Evolutionary conservation across 2,329 filamentous ascomycete genomes (phyloP).

Genomic region (Cercospora sp.): DNA sequence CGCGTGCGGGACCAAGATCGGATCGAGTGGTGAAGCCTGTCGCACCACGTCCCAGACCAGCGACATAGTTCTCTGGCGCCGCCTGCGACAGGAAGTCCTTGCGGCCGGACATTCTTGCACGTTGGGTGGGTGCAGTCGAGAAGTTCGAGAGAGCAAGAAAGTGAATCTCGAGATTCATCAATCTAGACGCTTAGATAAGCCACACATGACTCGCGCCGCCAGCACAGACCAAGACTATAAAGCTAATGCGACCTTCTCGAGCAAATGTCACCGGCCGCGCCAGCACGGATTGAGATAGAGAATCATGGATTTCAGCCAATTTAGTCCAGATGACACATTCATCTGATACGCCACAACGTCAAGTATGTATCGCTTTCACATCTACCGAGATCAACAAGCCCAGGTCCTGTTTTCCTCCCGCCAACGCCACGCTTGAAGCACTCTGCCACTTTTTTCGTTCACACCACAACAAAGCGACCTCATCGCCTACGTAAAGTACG

Average conservation of each 20-base stretch:
- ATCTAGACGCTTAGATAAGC: background rate
- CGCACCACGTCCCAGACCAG: conserved; percentile 93
- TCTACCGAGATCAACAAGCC: background rate
- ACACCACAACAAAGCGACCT: background rate
- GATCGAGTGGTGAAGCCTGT: conserved; percentile 98
- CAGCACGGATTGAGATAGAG: background rate
- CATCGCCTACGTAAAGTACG: conserved; percentile 21
- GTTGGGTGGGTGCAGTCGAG: background rate
- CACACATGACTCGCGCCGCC: background rate
- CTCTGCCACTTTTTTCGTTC: background rate
- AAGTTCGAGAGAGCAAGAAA: background rate
- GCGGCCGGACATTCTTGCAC: conserved; percentile 56
- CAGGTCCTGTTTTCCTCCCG: background rate
- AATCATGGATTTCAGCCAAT: background rate
- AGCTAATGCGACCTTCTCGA: background rate
- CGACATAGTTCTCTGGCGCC: conserved; percentile 67
- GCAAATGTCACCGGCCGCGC: background rate
- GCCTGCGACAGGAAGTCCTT: conserved; percentile 89
- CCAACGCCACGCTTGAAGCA: conserved; percentile 3
- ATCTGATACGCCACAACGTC: background rate
- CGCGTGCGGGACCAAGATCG: conserved; percentile 89
- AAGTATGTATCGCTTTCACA: conserved; percentile 1
- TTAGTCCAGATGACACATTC: background rate
- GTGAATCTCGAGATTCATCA: background rate
- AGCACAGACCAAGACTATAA: background rate